These are phyloP conservation scores for Megacollybia marginata DNA, from an alignment of 768 basidiomycete genomes.

Conservation along the genomic window DNA sequence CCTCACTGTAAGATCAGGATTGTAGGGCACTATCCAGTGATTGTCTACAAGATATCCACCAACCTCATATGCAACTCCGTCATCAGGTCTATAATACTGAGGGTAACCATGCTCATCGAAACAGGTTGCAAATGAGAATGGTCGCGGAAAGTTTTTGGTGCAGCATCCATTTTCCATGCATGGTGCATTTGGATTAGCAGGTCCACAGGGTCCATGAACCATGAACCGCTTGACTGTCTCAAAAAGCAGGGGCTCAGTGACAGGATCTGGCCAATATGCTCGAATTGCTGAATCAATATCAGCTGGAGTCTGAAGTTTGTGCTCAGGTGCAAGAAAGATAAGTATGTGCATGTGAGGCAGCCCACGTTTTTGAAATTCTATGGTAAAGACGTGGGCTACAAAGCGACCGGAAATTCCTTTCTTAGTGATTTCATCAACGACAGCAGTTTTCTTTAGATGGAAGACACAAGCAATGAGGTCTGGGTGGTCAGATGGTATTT, in stretches of 20 bases:
- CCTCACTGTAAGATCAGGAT: neutral
- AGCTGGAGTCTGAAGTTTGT: no score
- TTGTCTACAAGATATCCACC: neutral
- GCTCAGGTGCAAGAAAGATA: no score
- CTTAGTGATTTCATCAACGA: no score
- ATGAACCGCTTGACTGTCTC: neutral
- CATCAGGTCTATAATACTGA: neutral
- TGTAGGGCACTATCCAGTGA: neutral
- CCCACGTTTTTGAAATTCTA: no score
- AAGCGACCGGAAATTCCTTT: no score
- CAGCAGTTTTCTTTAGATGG: no score
- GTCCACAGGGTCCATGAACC: neutral
- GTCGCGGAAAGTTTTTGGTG: neutral
- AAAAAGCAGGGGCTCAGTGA: no score
- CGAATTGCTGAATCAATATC: no score
- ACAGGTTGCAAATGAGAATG: neutral
- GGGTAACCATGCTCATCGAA: neutral
- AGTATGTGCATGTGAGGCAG: no score
- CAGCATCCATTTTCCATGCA: neutral
- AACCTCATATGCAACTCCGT: neutral
- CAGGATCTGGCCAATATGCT: no score
- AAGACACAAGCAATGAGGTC: conserved; percentile 23
- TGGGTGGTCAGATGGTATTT: conserved; percentile 2
- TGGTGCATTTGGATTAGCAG: neutral
- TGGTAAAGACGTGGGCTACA: no score